These are phyloP conservation scores for Eimeria brunetti DNA, from an alignment of 169 alveolate genomes.

Conservation along the genomic window DNA sequence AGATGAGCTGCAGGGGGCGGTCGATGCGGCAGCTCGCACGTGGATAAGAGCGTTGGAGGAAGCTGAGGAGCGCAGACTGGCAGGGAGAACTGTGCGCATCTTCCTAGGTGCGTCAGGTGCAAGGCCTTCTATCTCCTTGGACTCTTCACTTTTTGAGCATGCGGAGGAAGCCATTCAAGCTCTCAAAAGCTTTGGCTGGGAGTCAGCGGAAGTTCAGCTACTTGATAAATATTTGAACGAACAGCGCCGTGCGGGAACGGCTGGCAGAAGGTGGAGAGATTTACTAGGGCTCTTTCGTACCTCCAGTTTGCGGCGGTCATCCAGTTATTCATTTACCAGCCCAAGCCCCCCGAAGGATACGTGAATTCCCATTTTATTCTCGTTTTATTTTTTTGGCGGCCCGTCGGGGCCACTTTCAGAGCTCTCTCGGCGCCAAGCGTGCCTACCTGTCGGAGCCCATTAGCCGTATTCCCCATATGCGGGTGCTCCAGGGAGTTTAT, in stretches of 20 bases:
- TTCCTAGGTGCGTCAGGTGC: background rate
- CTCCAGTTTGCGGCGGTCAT: background rate
- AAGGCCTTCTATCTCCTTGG: background rate
- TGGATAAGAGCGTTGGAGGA: background rate
- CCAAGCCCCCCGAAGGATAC: background rate
- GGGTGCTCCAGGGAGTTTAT: background rate
- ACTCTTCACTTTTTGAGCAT: background rate
- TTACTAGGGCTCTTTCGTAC: background rate
- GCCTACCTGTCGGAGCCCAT: background rate
- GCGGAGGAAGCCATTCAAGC: background rate
- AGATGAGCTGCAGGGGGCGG: background rate
- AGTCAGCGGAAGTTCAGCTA: background rate
- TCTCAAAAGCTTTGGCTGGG: background rate
- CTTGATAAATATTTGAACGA: background rate
- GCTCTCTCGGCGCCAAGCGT: background rate
- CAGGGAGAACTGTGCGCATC: background rate
- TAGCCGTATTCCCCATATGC: background rate
- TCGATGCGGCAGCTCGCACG: background rate
- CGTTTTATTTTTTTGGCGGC: background rate
- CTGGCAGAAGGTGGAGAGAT: background rate
- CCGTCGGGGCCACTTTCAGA: background rate
- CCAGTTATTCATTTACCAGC: background rate
- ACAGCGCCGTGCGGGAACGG: background rate
- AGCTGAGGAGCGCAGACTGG: background rate
- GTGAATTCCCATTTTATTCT: background rate